Percentiles rank a stretch among this genome's conserved stretches.
phyloP scores from a whole-genome alignment of 352 stramenopile genomes.

The Phytophthora quininea region DNA sequence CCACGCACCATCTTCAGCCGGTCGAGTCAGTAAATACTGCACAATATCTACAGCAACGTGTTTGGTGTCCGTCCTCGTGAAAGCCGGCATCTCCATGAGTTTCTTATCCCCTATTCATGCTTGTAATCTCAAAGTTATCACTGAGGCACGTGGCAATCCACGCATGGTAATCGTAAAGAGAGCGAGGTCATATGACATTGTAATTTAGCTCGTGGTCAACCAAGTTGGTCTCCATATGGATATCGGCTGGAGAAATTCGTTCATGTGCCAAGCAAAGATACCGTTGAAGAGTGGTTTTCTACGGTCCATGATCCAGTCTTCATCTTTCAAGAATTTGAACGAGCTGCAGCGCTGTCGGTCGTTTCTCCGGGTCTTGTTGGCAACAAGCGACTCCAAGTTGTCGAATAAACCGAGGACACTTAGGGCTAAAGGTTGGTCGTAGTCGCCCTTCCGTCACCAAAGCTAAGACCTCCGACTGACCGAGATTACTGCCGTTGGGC shows the following conservation, averaged over 20 bases:
- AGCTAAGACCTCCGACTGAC: slow-evolving; percentile 6
- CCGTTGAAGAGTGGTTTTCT: no score
- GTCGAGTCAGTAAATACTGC: not conserved
- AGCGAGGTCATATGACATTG: slow-evolving; percentile 7
- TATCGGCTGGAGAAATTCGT: not conserved
- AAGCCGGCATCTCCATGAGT: not conserved
- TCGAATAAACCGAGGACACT: slow-evolving; percentile 49
- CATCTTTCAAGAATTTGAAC: slow-evolving; percentile 47
- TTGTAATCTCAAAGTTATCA: no score
- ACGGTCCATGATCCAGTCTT: no score
- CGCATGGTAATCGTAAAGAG: not conserved
- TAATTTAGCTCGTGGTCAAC: not conserved
- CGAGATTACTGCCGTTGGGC: slow-evolving; percentile 10
- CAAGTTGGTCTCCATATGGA: not conserved
- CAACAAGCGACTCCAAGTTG: slow-evolving; percentile 45
- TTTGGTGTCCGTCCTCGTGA: not conserved
- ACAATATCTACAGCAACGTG: slow-evolving; percentile 16
- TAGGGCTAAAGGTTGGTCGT: slow-evolving; percentile 43
- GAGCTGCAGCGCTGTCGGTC: slow-evolving; percentile 43
- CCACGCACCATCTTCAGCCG: slow-evolving; percentile 23
- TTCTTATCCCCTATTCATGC: not conserved
- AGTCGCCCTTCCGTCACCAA: slow-evolving; percentile 32
- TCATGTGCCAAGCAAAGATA: not conserved
- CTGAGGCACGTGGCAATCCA: no score
- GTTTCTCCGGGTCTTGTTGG: slow-evolving; percentile 39